A percentile compares a stretch with the other conserved stretches of the same genome.
These are phyloP conservation scores for Suillus occidentalis DNA, from an alignment of 768 basidiomycete genomes.

Conservation along the genomic window DNA sequence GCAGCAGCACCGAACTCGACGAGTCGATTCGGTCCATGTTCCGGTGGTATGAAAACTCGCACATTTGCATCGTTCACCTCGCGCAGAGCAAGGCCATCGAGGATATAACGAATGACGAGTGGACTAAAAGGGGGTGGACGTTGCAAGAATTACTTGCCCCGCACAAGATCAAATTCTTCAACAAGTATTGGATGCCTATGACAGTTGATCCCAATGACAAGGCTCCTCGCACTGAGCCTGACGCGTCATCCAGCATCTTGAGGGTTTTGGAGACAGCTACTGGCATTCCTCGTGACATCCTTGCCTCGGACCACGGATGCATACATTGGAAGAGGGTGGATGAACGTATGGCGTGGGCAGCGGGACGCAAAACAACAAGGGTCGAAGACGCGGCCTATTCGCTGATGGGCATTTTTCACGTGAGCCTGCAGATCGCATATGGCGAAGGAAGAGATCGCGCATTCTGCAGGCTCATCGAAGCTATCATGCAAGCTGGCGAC, in stretches of 20 bases:
- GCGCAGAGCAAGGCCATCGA: conserved; percentile 12
- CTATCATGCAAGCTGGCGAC: conserved; percentile 1
- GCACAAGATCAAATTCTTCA: conserved; percentile 18
- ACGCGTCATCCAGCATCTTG: not conserved
- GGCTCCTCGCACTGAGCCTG: not conserved
- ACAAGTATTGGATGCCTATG: conserved; percentile 18
- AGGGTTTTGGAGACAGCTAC: conserved; percentile 12
- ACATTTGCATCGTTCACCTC: conserved; percentile 25
- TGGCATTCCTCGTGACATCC: conserved; percentile 15
- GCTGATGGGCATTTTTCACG: conserved; percentile 25
- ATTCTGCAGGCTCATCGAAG: conserved; percentile 19
- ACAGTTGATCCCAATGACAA: conserved; percentile 14
- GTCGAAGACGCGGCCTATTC: conserved; percentile 26
- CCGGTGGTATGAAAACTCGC: conserved; percentile 25
- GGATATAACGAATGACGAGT: conserved; percentile 16
- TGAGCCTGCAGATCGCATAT: conserved; percentile 23
- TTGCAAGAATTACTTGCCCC: conserved; percentile 14
- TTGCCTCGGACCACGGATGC: not conserved
- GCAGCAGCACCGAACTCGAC: conserved; percentile 29
- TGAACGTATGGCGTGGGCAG: conserved; percentile 25
- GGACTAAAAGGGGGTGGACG: conserved; percentile 27
- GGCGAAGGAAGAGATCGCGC: conserved; percentile 25
- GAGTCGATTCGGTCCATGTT: conserved; percentile 32
- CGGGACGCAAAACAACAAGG: conserved; percentile 24
- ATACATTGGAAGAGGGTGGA: conserved; percentile 10